These are phyloP conservation scores for Cladosporium sp. DNA, from an alignment of 2,329 filamentous ascomycete species.

Conservation along the genomic window DNA sequence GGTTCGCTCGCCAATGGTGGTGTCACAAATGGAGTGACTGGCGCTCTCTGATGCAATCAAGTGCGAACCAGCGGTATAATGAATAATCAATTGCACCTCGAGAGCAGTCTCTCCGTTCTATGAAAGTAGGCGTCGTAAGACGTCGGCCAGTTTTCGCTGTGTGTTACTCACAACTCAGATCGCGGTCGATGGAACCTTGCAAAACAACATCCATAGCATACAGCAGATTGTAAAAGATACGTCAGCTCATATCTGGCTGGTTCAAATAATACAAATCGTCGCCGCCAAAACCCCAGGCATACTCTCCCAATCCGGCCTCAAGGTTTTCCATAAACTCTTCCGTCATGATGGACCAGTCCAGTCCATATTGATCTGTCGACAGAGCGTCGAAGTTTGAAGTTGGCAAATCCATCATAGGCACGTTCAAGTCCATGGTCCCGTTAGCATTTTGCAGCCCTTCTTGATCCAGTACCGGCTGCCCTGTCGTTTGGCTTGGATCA, in stretches of 20 bases:
- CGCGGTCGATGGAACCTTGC: too few relatives aligned
- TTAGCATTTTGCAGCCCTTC: not conserved
- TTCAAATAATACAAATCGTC: not conserved
- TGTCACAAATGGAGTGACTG: too few relatives aligned
- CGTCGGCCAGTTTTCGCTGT: too few relatives aligned
- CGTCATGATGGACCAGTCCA: conserved; percentile 1
- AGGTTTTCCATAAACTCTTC: conserved; percentile 11
- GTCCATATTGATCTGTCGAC: not conserved
- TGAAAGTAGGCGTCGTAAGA: too few relatives aligned
- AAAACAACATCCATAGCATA: too few relatives aligned
- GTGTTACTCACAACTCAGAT: too few relatives aligned
- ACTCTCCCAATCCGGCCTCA: conserved; percentile 5
- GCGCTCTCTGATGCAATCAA: too few relatives aligned
- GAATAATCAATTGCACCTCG: too few relatives aligned
- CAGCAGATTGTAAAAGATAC: too few relatives aligned
- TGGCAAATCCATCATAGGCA: not conserved
- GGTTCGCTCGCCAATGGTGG: too few relatives aligned
- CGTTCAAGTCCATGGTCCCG: not conserved
- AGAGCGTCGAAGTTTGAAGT: not conserved
- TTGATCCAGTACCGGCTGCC: not conserved
- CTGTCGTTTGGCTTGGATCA: not conserved
- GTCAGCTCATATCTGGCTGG: not conserved
- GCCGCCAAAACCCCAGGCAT: conserved; percentile 3
- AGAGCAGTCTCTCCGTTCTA: too few relatives aligned
- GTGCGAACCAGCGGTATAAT: too few relatives aligned